A percentile compares a stretch with the other conserved stretches of the same genome.
Evolutionary conservation across 495 filamentous ascomycete species (phyloP).

Genomic region (Penicillium longicatenatum): DNA sequence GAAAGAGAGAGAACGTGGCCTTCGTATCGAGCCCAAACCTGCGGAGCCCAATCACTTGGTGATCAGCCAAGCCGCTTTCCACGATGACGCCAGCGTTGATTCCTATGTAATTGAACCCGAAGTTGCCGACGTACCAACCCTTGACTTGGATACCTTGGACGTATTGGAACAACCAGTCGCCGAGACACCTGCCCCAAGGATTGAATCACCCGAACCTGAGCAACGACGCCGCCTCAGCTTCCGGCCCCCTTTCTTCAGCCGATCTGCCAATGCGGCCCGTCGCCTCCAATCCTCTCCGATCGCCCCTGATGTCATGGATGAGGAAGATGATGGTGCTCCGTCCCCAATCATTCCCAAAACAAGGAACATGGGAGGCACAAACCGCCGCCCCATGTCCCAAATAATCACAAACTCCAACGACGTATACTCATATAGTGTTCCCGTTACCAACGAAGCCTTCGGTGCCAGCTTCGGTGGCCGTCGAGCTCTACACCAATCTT

Average conservation of each 20-base stretch:
- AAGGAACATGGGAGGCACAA: slow-evolving; percentile 14
- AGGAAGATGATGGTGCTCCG: slow-evolving; percentile 38
- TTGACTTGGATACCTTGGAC: slow-evolving; percentile 31
- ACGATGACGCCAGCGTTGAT: slow-evolving; percentile 34
- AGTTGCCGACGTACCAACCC: slow-evolving; percentile 33
- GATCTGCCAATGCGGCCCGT: slow-evolving; percentile 26
- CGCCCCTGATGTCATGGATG: slow-evolving; percentile 22
- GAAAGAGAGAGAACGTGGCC: slow-evolving; percentile 14
- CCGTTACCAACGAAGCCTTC: slow-evolving; percentile 10
- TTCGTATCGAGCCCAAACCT: slow-evolving; percentile 13
- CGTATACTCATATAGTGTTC: slow-evolving; percentile 12
- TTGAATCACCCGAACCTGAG: slow-evolving; percentile 27
- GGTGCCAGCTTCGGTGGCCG: slow-evolving; percentile 5
- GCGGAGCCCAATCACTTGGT: slow-evolving; percentile 17
- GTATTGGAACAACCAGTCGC: slow-evolving; percentile 19
- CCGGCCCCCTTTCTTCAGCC: slow-evolving; percentile 39
- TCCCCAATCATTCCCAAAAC: slow-evolving; percentile 42
- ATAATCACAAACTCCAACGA: slow-evolving; percentile 22
- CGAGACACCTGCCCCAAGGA: slow-evolving; percentile 15
- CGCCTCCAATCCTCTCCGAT: slow-evolving; percentile 32
- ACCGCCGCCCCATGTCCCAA: slow-evolving; percentile 23
- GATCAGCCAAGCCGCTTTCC: slow-evolving; percentile 17
- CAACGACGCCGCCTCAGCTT: slow-evolving; percentile 39
- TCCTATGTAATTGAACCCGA: slow-evolving; percentile 31
- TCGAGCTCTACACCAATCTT: slow-evolving; percentile 31